A percentile compares a stretch with the other conserved stretches of the same genome.
Conservation (phyloP, 163 green algal genomes). For the Scenedesmus sp. region DNA sequence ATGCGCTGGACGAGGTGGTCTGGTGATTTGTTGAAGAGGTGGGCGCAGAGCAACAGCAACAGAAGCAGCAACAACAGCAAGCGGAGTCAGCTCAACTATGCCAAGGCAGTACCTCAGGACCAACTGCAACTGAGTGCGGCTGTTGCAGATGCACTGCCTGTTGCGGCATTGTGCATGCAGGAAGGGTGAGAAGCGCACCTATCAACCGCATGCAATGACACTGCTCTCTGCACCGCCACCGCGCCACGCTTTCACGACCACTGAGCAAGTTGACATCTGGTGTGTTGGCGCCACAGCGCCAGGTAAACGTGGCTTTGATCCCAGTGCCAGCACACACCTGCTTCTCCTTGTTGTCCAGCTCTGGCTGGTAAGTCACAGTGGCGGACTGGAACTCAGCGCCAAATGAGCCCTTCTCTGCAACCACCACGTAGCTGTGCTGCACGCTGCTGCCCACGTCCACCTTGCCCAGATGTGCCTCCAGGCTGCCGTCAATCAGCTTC, state of each 20-base stretch:
- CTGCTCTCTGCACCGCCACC: no score
- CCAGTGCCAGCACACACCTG: slow-evolving; percentile 24
- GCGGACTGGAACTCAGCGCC: slow-evolving; percentile 52
- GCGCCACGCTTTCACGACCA: no score
- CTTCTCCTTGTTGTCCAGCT: slow-evolving; percentile 52
- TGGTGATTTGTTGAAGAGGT: neutral
- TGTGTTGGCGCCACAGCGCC: neutral
- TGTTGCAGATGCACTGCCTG: no score
- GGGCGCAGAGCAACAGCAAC: neutral
- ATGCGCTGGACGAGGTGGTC: slow-evolving; percentile 56
- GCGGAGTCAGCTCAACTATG: neutral
- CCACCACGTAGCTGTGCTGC: slow-evolving; percentile 61
- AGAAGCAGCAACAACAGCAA: neutral
- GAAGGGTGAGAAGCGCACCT: no score
- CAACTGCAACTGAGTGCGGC: neutral
- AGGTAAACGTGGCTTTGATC: neutral
- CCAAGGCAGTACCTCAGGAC: neutral
- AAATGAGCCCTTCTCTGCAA: slow-evolving; percentile 54
- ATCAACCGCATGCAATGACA: no score
- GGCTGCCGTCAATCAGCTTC: slow-evolving; percentile 59
- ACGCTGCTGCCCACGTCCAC: slow-evolving; percentile 58
- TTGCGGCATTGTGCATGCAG: no score
- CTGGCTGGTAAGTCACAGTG: slow-evolving; percentile 61
- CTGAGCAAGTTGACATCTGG: neutral
- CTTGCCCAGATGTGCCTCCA: slow-evolving; percentile 55